Conservation (phyloP, 2,329 filamentous ascomycete genomes). For the Sarocladium oryzae region DNA sequence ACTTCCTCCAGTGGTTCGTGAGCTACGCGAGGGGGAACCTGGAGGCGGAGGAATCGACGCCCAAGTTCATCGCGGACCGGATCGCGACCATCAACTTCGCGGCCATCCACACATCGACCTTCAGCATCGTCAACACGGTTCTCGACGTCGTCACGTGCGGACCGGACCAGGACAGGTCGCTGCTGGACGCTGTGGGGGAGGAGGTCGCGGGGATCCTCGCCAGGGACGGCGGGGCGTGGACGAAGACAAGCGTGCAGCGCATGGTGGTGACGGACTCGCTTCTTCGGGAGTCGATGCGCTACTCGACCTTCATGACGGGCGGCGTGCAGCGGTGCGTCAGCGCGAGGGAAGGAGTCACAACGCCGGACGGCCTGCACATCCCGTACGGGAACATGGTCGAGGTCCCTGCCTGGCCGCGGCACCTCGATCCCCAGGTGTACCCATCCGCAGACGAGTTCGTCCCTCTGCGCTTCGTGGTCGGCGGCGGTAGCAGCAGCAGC, state of each 20-base stretch:
- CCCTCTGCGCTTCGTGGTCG: conserved; percentile 36
- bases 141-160: conserved; percentile 1
- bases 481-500: not conserved
- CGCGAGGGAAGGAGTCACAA: conserved; percentile 27
- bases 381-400: conserved; percentile 37
- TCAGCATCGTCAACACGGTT: conserved; percentile 6
- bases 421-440: conserved; percentile 28
- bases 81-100: conserved; percentile 9
- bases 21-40: not conserved
- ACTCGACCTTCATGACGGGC: conserved; percentile 6
- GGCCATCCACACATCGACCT: conserved; percentile 8
- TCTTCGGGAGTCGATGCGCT: not conserved
- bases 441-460: conserved; percentile 32
- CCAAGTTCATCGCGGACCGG: not conserved
- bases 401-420: conserved; percentile 31
- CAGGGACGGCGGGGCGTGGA: not conserved
- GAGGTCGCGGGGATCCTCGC: not conserved
- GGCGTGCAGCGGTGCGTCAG: not conserved
- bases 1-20: conserved; percentile 9
- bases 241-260: not conserved
- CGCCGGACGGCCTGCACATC: conserved; percentile 47
- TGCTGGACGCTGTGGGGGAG: not conserved
- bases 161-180: not conserved
- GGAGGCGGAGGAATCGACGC: not conserved
- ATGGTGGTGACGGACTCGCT: not conserved